Base-by-base conservation (phyloP, 495 filamentous ascomycete species). In the Penicillium flavigenum region DNA sequence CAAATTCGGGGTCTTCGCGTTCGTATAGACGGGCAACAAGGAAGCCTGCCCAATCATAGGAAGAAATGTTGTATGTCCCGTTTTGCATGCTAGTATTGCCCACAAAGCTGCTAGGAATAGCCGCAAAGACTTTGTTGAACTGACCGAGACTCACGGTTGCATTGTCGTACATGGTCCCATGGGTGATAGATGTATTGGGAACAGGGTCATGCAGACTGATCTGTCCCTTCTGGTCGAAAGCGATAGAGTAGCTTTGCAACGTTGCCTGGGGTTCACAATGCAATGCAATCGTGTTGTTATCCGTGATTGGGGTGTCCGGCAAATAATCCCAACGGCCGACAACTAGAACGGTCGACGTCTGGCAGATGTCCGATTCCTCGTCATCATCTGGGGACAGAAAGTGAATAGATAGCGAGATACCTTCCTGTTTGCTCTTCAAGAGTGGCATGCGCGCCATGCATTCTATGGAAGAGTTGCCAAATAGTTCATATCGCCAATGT, bases 11-110 rank as follows among this genome's bases (percentile, higher is more conserved):
- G 24, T 68, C 64, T 20, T 57, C 56, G 22, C 65, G 69, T 34
- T 72, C 63, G 42, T 76, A 76, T 2, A 76, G 59, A 7, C 71
- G 71, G 4, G 74, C 69, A 26, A 75, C 71, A 24, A 76, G 63
- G 46, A 75, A 76, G 0, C 74, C 74, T 1, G 74, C 72, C 74
- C 74, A 76, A 51, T 76, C 74, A 47, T 76, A 76, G 0, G 72
- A 72, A 1, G 71, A 65, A 2, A 72, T 62, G 36, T 66, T 69
- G 36, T 68, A 70, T 1, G 60, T 63, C 6, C 67, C 67, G 12
- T 71, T 70, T 7, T 56, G 47, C 26, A 62, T 39, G 10, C 63
- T 58, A 1, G 63, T 69, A 29, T 72, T 69, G 38, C 69, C 72
- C 2, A 70, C 62, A 39, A 64, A 76, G 42, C 65, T 74, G 51